These are phyloP conservation scores for Monosporascus sp. DNA, from an alignment of 2,329 filamentous ascomycete species.

Conservation along the genomic window DNA sequence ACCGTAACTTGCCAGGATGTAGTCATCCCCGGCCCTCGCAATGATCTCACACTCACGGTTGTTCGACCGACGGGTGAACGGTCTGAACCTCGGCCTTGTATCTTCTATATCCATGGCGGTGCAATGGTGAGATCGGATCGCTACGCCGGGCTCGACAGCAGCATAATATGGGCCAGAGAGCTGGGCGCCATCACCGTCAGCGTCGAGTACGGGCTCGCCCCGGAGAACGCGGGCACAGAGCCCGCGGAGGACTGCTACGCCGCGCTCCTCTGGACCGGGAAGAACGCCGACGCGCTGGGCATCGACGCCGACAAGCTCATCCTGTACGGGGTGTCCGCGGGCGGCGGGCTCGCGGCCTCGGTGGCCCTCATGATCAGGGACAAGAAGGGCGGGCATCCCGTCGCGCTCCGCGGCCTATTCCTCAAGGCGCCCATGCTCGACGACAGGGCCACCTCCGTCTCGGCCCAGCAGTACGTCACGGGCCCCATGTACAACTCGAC, in stretches of 20 bases:
- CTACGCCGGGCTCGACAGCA: constrained; percentile 26
- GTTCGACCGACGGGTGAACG: constrained; percentile 13
- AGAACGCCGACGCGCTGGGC: constrained; percentile 28
- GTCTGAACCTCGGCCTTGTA: constrained; percentile 14
- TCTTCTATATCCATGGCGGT: constrained; percentile 28
- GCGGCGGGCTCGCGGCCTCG: constrained; percentile 51
- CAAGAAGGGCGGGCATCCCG: constrained; percentile 17
- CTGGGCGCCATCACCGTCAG: constrained; percentile 25
- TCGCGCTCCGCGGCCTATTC: constrained; percentile 30
- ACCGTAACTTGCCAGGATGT: constrained; percentile 21
- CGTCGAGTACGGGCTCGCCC: constrained; percentile 28
- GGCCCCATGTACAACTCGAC: constrained; percentile 26
- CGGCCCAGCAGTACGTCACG: constrained; percentile 24
- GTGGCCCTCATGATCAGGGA: constrained; percentile 44
- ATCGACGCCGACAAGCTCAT: constrained; percentile 44
- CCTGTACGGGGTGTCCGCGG: constrained; percentile 50
- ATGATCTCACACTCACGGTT: constrained; percentile 17
- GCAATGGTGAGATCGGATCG: constrained; percentile 26
- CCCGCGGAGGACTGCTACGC: constrained; percentile 34
- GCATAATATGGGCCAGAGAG: constrained; percentile 24
- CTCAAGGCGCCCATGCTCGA: constrained; percentile 39
- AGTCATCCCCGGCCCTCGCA: constrained; percentile 19
- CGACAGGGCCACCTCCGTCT: constrained; percentile 28
- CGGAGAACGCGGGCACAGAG: constrained; percentile 23
- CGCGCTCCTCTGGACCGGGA: constrained; percentile 26